Evolutionary conservation across 345 rosid species (phyloP).

Genomic region (Populus alba): DNA sequence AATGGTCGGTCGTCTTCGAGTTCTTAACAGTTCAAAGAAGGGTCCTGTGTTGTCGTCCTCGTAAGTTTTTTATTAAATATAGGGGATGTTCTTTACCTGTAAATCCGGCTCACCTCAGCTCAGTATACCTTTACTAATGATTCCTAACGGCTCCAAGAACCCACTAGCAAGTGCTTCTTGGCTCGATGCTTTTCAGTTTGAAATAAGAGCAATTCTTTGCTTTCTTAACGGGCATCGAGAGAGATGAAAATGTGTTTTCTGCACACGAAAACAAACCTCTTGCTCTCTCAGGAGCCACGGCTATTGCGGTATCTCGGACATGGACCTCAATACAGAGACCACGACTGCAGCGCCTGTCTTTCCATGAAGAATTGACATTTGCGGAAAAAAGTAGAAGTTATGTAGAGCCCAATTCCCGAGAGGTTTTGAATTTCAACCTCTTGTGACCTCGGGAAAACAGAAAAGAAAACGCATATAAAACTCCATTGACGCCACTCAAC

Average conservation of each 20-base stretch:
- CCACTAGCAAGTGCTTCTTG: background rate
- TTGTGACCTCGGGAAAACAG: too few species aligned
- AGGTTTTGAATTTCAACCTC: too few species aligned
- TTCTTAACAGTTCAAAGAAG: background rate
- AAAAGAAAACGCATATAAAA: too few species aligned
- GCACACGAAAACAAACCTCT: background rate
- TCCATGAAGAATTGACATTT: too few species aligned
- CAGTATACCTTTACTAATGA: background rate
- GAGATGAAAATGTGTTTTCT: background rate
- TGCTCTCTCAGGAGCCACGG: background rate
- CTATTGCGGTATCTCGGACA: too few species aligned
- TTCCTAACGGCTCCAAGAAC: background rate
- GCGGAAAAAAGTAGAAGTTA: too few species aligned
- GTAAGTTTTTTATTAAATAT: too few species aligned
- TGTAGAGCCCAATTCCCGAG: too few species aligned
- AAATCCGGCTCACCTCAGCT: background rate
- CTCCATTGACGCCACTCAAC: too few species aligned
- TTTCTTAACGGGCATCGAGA: background rate
- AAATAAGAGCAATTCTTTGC: background rate
- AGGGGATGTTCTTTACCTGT: background rate
- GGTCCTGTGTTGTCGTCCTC: too few species aligned
- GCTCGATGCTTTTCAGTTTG: background rate
- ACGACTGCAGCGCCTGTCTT: too few species aligned
- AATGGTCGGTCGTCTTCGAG: background rate
- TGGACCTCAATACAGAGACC: too few species aligned